Evolutionary conservation across 2,329 filamentous ascomycete species (phyloP), one percentile per base, ranked within the genome.

Genomic region (Westerdykella ornata): DNA sequence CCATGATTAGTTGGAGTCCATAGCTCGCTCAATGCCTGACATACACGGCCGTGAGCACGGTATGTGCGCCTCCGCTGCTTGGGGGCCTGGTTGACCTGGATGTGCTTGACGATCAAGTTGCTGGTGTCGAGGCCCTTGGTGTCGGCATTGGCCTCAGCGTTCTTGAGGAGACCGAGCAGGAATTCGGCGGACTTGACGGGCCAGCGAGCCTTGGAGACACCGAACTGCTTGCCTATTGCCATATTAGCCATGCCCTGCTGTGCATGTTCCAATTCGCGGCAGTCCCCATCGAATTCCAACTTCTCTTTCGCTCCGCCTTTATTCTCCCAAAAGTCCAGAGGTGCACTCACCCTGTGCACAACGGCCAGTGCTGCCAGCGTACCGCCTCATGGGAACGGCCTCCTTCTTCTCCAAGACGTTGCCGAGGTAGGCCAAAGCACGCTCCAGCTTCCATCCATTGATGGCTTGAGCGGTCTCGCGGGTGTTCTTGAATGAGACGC

Each of bases 401-500:
- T 98, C 92, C 75, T 84, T 87, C 80, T 98, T 88, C 75, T 84
- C 85, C 75, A 87, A 81, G 66, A 98, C 92, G 74, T 98, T 97
- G 80, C 95, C 87, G 70, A 98, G 87, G 84, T 94, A 98, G 70
- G 83, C 82, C 62, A 96, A 76, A 67, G 92, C 92, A 69, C 92
- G 89, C 76, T 88, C 80, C 69, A 97, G 72, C 80, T 96, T 96
- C 88, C 88, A 95, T 76, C 90, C 90, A 77, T 92, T 97, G 82
- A 98, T 95, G 67, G 89, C 89, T 80, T 97, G 92, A 57, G 94
- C 92, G 60, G 90, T 96, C 81, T 98, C 94, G 70, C 92, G 88
- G 72, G 92, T 98, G 84, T 98, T 98, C 85, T 98, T 98, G 87
- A 96, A 98, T 65, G 87, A 94, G 65, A 97, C 90, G 72, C 92